Evolutionary conservation across 805 yeast genomes (phyloP).

Genomic region (Wickerhamiella occidentalis): DNA sequence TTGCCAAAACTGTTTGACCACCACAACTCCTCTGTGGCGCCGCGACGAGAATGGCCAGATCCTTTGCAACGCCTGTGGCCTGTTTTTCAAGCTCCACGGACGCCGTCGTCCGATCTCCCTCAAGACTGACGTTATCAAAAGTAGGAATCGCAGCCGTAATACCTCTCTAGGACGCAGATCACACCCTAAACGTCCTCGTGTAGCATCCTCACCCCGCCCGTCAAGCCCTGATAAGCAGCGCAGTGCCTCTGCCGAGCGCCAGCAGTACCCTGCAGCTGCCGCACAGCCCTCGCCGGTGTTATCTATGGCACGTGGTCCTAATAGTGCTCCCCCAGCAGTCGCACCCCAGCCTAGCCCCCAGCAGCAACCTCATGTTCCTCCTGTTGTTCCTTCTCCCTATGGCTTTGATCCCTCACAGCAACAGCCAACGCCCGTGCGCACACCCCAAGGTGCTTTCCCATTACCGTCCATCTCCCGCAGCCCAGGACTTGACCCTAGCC

Average conservation of each 20-base stretch:
- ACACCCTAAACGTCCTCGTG: slow-evolving; percentile 4
- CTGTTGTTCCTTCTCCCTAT: not conserved
- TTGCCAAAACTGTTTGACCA: slow-evolving; percentile 84
- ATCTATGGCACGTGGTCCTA: not conserved
- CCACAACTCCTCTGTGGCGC: slow-evolving; percentile 91
- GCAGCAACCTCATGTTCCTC: not conserved
- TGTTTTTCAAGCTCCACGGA: slow-evolving; percentile 80
- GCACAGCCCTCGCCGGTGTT: not conserved
- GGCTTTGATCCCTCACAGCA: slow-evolving; percentile 1
- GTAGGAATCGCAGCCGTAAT: slow-evolving; percentile 50
- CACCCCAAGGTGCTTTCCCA: slow-evolving; percentile 1
- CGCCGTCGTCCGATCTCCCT: slow-evolving; percentile 83
- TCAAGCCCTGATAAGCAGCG: slow-evolving; percentile 8
- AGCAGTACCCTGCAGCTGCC: not conserved
- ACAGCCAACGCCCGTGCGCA: slow-evolving; percentile 12
- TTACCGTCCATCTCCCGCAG: slow-evolving; percentile 3
- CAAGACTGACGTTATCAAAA: slow-evolving; percentile 85
- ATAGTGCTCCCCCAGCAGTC: not conserved
- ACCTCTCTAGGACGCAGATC: slow-evolving; percentile 9
- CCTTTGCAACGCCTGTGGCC: slow-evolving; percentile 88
- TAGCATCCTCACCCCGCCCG: slow-evolving; percentile 2
- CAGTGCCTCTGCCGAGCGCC: slow-evolving; percentile 8
- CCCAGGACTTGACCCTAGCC: slow-evolving; percentile 10
- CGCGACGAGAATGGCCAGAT: slow-evolving; percentile 86
- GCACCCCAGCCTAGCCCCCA: not conserved